Percentiles rank a stretch among this genome's conserved stretches.
phyloP scores from a whole-genome alignment of 1,284 basidiomycete species.

The Leccinum fuscescens region DNA sequence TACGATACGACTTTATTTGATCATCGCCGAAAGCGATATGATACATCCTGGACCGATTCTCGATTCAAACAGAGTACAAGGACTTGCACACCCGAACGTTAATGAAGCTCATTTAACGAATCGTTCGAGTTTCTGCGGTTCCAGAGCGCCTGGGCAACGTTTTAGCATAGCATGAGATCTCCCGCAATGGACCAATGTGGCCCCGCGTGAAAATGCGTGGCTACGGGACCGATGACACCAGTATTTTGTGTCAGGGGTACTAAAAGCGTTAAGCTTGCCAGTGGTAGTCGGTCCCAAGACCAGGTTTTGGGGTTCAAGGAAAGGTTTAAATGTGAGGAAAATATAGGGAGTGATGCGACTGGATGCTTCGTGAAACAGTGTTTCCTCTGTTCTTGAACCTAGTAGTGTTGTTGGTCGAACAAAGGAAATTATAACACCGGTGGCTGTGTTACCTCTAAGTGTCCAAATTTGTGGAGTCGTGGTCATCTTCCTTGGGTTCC shows the following conservation, averaged over 20 bases:
- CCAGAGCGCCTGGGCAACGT: neutral
- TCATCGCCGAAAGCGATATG: neutral
- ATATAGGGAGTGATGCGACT: neutral
- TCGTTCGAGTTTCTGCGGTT: neutral
- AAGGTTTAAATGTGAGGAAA: neutral
- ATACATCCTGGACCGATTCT: neutral
- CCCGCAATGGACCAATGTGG: neutral
- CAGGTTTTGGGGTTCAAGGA: neutral
- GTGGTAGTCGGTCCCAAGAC: too few species aligned
- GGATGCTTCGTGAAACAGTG: neutral
- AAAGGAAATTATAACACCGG: neutral
- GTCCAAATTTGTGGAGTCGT: conserved; percentile 17
- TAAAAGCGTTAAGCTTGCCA: too few species aligned
- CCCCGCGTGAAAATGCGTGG: neutral
- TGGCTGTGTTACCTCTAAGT: conserved; percentile 22
- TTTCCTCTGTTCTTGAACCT: neutral
- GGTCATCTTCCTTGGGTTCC: conserved; percentile 1
- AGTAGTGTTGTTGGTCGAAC: neutral
- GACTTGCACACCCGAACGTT: neutral
- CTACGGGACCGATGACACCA: neutral
- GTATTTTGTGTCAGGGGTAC: neutral
- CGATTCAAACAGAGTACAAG: neutral
- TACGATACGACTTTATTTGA: neutral
- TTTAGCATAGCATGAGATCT: neutral
- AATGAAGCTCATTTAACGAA: neutral